Conservation (phyloP, 108 stramenopile species). For the Pseudonitzschia multiseries region DNA sequence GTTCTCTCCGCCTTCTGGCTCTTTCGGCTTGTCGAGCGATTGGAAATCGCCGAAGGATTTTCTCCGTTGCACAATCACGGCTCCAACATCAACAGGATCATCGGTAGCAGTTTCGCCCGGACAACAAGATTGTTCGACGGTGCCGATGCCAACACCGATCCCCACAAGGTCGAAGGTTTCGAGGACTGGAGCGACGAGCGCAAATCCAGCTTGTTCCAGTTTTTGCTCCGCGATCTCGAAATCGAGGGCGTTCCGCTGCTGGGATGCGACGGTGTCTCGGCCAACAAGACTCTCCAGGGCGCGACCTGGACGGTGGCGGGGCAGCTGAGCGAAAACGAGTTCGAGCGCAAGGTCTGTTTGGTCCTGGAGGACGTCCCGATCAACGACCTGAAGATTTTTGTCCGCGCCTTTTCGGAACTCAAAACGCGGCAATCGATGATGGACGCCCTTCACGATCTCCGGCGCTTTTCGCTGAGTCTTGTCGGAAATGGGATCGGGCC, state of each 20-base stretch:
- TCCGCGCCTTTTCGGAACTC: conserved; percentile 63
- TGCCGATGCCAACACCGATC: conserved; percentile 6
- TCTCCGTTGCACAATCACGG: conserved; percentile 7
- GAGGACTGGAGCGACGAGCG: conserved; percentile 53
- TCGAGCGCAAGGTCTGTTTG: conserved; percentile 56
- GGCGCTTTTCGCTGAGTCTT: conserved; percentile 59
- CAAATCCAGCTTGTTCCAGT: conserved; percentile 60
- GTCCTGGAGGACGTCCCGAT: conserved; percentile 71
- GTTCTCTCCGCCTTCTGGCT: background rate
- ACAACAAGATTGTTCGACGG: background rate
- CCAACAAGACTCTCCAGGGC: conserved; percentile 65
- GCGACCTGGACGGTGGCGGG: conserved; percentile 86
- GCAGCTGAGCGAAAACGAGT: conserved; percentile 45
- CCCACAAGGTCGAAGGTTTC: conserved; percentile 9
- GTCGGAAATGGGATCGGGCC: conserved; percentile 79
- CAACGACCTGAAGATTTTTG: conserved; percentile 57
- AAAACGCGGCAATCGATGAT: conserved; percentile 57
- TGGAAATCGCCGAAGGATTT: conserved; percentile 3
- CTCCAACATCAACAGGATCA: background rate
- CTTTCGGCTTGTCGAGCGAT: background rate
- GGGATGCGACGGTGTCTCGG: conserved; percentile 58
- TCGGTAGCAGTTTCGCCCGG: background rate
- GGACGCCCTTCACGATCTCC: conserved; percentile 60
- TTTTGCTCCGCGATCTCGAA: conserved; percentile 71
- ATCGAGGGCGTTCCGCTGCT: conserved; percentile 80